Evolutionary conservation across 1,139 yeast species (phyloP).

Genomic region (Debaryomyces sp.): DNA sequence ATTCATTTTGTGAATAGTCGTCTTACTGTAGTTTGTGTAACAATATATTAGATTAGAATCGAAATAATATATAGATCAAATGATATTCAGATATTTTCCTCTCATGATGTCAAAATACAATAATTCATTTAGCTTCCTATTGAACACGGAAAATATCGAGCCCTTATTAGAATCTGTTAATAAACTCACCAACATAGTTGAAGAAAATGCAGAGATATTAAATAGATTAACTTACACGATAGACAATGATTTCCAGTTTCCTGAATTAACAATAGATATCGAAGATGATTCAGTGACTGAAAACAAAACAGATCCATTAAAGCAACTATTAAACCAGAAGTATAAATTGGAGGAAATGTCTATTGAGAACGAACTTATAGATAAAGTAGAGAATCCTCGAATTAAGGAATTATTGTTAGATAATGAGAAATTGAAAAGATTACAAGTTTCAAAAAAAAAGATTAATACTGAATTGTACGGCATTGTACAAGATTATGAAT

Average conservation of each 20-base stretch:
- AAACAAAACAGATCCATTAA: slow-evolving; percentile 7
- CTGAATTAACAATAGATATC: slow-evolving; percentile 14
- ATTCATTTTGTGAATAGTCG: slow-evolving; percentile 2
- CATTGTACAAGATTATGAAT: slow-evolving; percentile 32
- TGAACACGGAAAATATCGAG: slow-evolving; percentile 42
- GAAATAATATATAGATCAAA: background rate
- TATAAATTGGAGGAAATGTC: slow-evolving; percentile 8
- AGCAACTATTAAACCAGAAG: slow-evolving; percentile 9
- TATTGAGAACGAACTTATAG: slow-evolving; percentile 9
- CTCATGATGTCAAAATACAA: slow-evolving; percentile 2
- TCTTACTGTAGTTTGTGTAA: background rate
- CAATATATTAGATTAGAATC: slow-evolving; percentile 4
- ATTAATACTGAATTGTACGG: slow-evolving; percentile 27
- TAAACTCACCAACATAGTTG: slow-evolving; percentile 25
- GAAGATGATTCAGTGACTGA: slow-evolving; percentile 6
- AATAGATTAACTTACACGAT: slow-evolving; percentile 24
- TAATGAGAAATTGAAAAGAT: slow-evolving; percentile 24
- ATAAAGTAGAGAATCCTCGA: slow-evolving; percentile 15
- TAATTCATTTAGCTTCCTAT: slow-evolving; percentile 20
- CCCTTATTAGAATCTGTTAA: slow-evolving; percentile 30
- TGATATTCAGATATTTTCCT: slow-evolving; percentile 11
- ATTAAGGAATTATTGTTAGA: slow-evolving; percentile 27
- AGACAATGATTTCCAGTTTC: slow-evolving; percentile 27
- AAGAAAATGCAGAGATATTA: slow-evolving; percentile 27
- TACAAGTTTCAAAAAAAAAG: slow-evolving; percentile 20